phyloP scores from a whole-genome alignment of 192 early-diverging fungal genomes.

The Backusella morwellensis region DNA sequence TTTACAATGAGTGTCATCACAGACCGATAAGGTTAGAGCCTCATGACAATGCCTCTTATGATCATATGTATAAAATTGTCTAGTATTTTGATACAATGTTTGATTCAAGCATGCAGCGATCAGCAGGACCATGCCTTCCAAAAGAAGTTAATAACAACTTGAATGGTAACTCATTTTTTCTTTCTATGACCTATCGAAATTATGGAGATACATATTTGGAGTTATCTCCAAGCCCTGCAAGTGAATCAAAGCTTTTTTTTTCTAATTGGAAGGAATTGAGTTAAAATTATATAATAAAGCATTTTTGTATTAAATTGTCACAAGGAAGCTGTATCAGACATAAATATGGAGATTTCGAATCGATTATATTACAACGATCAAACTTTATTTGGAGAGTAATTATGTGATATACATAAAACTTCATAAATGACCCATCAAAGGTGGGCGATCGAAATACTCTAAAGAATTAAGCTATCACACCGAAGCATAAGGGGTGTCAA shows the following conservation, averaged over 20 bases:
- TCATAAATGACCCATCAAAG: no score
- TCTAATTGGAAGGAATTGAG: neutral
- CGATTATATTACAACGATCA: neutral
- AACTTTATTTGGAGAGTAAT: neutral
- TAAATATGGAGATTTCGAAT: neutral
- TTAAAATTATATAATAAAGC: no score
- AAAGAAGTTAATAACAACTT: neutral
- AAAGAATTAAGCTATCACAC: no score
- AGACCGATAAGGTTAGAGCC: neutral
- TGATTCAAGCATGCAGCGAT: neutral
- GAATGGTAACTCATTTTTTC: neutral
- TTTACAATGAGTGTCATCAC: neutral
- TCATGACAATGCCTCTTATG: neutral
- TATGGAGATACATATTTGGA: neutral
- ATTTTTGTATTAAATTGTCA: neutral
- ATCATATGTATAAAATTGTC: neutral
- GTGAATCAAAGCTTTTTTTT: neutral
- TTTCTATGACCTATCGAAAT: neutral
- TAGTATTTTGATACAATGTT: neutral
- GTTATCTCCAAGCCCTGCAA: neutral
- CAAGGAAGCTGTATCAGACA: neutral
- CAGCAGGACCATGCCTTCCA: neutral
- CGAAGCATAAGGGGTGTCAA: no score
- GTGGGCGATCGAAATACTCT: no score
- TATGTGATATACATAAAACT: neutral